phyloP scores from a whole-genome alignment of 2,329 filamentous ascomycete genomes.

The Fusarium begoniae region DNA sequence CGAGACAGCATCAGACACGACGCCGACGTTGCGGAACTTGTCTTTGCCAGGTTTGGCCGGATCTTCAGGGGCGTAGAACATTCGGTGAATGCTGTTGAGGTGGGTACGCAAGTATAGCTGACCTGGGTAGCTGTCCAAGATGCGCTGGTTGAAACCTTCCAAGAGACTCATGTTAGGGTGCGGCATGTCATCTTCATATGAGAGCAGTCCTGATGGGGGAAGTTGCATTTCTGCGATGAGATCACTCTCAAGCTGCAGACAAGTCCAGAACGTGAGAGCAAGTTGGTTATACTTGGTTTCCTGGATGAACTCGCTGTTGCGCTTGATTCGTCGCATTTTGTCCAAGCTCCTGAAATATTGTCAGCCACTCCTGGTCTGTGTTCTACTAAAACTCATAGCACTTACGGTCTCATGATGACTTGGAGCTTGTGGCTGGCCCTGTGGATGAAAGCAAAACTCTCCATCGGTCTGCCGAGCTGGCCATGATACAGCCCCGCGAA shows the following conservation, averaged over 20 bases:
- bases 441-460: conserved; percentile 76
- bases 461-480: conserved; percentile 84
- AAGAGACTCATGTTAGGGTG: conserved; percentile 66
- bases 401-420: conserved; percentile 79
- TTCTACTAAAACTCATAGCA: conserved; percentile 30
- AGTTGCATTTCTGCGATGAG: conserved; percentile 85
- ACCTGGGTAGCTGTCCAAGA: conserved; percentile 68
- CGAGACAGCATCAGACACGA: conserved; percentile 55
- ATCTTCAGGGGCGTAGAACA: conserved; percentile 61
- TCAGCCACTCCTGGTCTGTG: neutral
- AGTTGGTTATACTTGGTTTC: conserved; percentile 67
- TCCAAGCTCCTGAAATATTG: conserved; percentile 55
- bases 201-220: conserved; percentile 68
- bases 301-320: conserved; percentile 50
- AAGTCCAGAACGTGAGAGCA: conserved; percentile 89
- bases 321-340: conserved; percentile 56
- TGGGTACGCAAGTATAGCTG: conserved; percentile 72
- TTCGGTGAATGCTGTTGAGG: conserved; percentile 69
- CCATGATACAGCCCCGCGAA: conserved; percentile 89
- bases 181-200: conserved; percentile 71
- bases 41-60: conserved; percentile 45
- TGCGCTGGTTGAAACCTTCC: conserved; percentile 54
- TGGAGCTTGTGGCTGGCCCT: conserved; percentile 68
- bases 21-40: conserved; percentile 58
- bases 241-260: conserved; percentile 92